Conservation (phyloP, 2,329 filamentous ascomycete genomes). For the Gnomoniopsis smithogilvyi region DNA sequence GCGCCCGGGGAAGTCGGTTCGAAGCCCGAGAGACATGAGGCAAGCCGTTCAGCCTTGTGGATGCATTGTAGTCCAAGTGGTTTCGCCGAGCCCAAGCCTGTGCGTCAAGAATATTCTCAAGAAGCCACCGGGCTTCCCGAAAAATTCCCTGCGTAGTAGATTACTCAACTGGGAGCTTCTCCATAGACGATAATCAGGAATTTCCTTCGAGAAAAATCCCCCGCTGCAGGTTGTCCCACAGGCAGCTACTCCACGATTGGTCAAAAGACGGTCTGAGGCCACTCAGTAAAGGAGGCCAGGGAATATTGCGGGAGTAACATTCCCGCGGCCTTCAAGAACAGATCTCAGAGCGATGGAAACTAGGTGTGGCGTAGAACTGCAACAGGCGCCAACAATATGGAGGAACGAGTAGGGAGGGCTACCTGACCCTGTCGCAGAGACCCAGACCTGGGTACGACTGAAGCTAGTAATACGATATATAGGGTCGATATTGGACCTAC, state of each 20-base stretch:
- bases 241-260: no score
- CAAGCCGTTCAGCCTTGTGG: conserved; percentile 2
- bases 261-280: no score
- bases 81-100: not conserved
- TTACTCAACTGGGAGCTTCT: no score
- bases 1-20: not conserved
- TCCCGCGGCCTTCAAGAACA: no score
- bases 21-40: not conserved
- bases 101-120: not conserved
- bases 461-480: not conserved
- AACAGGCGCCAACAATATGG: not conserved
- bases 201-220: no score
- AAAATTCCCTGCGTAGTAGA: no score
- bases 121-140: not conserved
- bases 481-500: not conserved
- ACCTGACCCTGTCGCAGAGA: not conserved
- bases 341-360: no score
- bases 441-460: not conserved
- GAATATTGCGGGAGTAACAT: no score
- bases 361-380: not conserved
- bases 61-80: not conserved
- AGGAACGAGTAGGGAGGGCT: not conserved
- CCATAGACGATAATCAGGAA: no score
- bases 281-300: no score
- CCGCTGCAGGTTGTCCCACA: no score